Base-by-base conservation (phyloP, 768 basidiomycete species). In the Boletus coccyginus region DNA sequence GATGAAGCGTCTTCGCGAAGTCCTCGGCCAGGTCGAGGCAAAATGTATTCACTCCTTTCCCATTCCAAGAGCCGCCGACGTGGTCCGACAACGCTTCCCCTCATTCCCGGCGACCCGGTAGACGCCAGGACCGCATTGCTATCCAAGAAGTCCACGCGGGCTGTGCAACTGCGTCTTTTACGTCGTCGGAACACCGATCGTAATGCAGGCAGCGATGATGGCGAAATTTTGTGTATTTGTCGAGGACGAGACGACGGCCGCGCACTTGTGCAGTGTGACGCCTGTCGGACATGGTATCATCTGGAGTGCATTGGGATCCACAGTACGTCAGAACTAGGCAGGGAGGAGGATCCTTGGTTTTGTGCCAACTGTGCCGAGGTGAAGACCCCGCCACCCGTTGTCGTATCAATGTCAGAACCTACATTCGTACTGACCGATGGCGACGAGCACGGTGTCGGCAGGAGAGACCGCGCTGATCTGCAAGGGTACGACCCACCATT, bases 201-300 rank as follows among this genome's bases (percentile, higher is more conserved):
- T 36, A 32, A 32, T 35, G 73, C 73, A 7, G 74, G 77, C 14
- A 75, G 74, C 12, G 77, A 77, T 13, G 80, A 80, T 7, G 80
- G 79, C 12, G 81, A 81, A 46, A 70, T 78, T 17, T 64, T 85
- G 17, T 93, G 91, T 66, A 76, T 88, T 29, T 92, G 90, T 66
- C 71, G 74, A 42, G 86, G 84, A 17, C 75, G 72, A 49, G 86
- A 88, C 62, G 87, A 90, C 56, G 90, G 86, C 5, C 75, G 86
- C n/a, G 81, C 84, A 55, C 77, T 90, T 45, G 92, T 93, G 33
- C 91, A 92, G 63, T 94, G 91, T 61, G 90, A 93, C 62, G 77
- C 78, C 5, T 94, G 91, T 68, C 77, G 82, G 66, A 85, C 77
- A 16, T 94, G 91, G 91, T 92, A 88, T 66, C 91, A 94, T 70